A percentile compares a stretch with the other conserved stretches of the same genome.
Evolutionary conservation across 2,329 filamentous ascomycete species (phyloP).

Genomic region (Cryphonectria naterciae): DNA sequence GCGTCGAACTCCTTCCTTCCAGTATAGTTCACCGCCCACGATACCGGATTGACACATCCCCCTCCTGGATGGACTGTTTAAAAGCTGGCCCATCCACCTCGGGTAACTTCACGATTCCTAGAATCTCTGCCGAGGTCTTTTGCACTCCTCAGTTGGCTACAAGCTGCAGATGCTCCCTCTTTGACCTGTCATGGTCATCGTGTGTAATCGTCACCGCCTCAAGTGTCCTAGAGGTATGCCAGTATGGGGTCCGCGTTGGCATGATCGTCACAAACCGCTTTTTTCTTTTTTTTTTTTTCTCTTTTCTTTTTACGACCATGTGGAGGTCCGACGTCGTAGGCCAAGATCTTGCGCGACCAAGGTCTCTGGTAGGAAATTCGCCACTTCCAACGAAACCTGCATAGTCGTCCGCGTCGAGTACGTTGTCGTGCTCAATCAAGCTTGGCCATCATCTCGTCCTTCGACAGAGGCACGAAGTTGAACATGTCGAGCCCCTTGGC

Average conservation of each 20-base stretch:
- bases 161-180: slow-evolving; percentile 23
- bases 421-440: slow-evolving; percentile 72
- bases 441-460: slow-evolving; percentile 96
- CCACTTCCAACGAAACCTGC: slow-evolving; percentile 23
- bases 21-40: slow-evolving; percentile 31
- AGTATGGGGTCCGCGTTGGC: slow-evolving; percentile 22
- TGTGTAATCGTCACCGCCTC: slow-evolving; percentile 23
- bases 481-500: slow-evolving; percentile 87
- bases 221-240: slow-evolving; percentile 21
- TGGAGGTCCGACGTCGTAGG: slow-evolving; percentile 24
- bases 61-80: slow-evolving; percentile 5
- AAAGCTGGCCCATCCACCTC: slow-evolving; percentile 10
- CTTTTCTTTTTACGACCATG: slow-evolving; percentile 17
- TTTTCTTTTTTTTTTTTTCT: neutral
- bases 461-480: slow-evolving; percentile 87
- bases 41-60: slow-evolving; percentile 12
- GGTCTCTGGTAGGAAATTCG: slow-evolving; percentile 20
- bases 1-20: slow-evolving; percentile 39
- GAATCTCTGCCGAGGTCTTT: slow-evolving; percentile 15
- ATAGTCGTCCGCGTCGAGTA: slow-evolving; percentile 25
- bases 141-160: slow-evolving; percentile 19
- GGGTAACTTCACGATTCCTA: slow-evolving; percentile 15
- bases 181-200: slow-evolving; percentile 20
- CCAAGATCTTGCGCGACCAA: slow-evolving; percentile 12
- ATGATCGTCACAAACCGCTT: slow-evolving; percentile 18